Evolutionary conservation across 129 eudicot genomes (phyloP), one percentile per base, ranked within the genome.

Genomic region (Flaveria ramosissima): DNA sequence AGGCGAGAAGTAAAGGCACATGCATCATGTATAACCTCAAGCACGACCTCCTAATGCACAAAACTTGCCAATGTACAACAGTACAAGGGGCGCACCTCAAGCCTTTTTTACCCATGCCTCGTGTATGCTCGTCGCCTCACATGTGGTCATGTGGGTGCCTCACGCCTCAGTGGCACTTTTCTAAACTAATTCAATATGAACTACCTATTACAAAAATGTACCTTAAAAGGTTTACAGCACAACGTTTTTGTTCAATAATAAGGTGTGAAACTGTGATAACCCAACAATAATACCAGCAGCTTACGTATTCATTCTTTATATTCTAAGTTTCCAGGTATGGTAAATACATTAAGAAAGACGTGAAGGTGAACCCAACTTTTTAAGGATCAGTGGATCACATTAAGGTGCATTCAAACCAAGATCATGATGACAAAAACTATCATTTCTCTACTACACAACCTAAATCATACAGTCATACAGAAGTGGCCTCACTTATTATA

Each of bases 191-290:
- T 12, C 10, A 4, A 27, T 50, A 2, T 14, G 41, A 5, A 71
- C 23, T 16, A 24, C 51, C 39, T 16, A 27, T 10, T 30, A 50
- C 24, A 24, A 70, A 27, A 7, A 27, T n/a, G 26, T 26, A 71
- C 46, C 75, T 52, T 50, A 71, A 50, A 71, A 30, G 45, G 63
- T 16, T 71, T 7, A 15, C 24, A 50, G 48, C 47, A 50, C 27
- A 15, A 24, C 15, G 16, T 14, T 6, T 36, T 36, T 36, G 41
- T 6, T 36, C 7, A 36, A 36, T 36, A 36, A 36, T 5, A 0
- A 36, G 41, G 41, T 36, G 41, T 36, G 41, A 36, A 4, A 6
- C 41, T 36, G 41, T 36, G 7, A 36, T 5, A 36, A 36, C 5
- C 1, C 41, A 68, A 19, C 19, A 69, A 43, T 17, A 20, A 46